These are phyloP conservation scores for Cylindrodendrum hubeiense DNA, from an alignment of 2,329 filamentous ascomycete species.

Conservation along the genomic window DNA sequence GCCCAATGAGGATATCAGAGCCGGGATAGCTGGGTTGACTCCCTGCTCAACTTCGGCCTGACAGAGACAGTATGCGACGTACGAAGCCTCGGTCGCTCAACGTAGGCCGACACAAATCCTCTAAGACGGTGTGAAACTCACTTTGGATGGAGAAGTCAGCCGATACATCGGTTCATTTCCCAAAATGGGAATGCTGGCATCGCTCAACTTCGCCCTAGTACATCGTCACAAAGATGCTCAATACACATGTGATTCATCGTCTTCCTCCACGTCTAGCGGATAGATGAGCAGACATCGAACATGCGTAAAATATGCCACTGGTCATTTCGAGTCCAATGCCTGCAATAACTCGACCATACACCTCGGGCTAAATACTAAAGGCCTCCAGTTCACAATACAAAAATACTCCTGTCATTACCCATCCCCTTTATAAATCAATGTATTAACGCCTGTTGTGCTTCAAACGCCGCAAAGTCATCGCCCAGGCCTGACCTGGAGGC, in stretches of 20 bases:
- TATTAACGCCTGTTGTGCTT: constrained; percentile 24
- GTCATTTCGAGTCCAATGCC: constrained; percentile 8
- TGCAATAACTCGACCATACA: constrained; percentile 7
- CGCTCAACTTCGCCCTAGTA: background rate
- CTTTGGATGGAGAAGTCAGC: background rate
- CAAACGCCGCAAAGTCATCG: constrained; percentile 12
- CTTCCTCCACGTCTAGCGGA: background rate
- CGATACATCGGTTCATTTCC: background rate
- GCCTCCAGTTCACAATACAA: constrained; percentile 1
- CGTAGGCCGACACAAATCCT: background rate
- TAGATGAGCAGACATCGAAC: background rate
- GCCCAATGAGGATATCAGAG: constrained; percentile 1
- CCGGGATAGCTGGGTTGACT: background rate
- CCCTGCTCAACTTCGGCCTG: constrained; percentile 3
- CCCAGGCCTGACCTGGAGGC: background rate
- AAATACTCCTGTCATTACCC: background rate
- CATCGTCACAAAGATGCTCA: background rate
- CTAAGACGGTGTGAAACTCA: background rate
- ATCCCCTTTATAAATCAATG: constrained; percentile 1
- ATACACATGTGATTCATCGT: background rate
- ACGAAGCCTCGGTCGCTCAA: background rate
- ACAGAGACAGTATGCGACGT: background rate
- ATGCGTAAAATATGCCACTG: background rate
- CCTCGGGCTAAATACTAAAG: background rate
- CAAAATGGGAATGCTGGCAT: background rate